A percentile compares a stretch with the other conserved stretches of the same genome.
These are phyloP conservation scores for Carex sylvatica DNA, from an alignment of 202 grass and related monocot species.

Conservation along the genomic window DNA sequence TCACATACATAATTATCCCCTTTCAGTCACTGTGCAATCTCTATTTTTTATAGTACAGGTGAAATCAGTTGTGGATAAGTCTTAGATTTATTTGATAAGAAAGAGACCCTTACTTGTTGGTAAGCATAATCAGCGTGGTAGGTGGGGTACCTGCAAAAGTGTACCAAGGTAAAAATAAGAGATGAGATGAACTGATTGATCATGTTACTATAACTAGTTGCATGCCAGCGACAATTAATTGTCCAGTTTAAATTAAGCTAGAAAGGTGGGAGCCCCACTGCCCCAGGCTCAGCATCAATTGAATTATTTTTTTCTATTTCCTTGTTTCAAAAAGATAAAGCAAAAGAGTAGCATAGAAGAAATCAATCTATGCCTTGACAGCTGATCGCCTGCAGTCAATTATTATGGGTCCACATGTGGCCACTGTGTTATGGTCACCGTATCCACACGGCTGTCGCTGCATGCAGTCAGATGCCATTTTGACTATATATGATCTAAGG, in stretches of 20 bases:
- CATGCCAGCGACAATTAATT: slow-evolving; percentile 1
- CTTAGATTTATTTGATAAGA: not conserved
- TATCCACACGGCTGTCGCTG: not conserved
- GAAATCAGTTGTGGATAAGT: not conserved
- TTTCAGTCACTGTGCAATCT: not conserved
- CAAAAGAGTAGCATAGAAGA: slow-evolving; percentile 14
- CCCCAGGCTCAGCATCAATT: not conserved
- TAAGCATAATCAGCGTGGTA: slow-evolving; percentile 28
- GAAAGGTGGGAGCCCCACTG: not conserved
- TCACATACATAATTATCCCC: not conserved
- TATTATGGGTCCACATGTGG: not conserved
- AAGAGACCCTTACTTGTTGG: slow-evolving; percentile 27
- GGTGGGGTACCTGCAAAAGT: slow-evolving; percentile 27
- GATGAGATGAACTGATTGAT: slow-evolving; percentile 18
- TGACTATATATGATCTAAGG: not conserved
- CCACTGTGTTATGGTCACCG: not conserved
- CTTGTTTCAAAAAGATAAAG: not conserved
- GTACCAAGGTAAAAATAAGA: not conserved
- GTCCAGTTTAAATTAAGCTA: slow-evolving; percentile 1
- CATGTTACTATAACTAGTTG: not conserved
- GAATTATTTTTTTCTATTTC: not conserved
- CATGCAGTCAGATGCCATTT: not conserved
- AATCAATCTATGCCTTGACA: not conserved
- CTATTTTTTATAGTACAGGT: not conserved
- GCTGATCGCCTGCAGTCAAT: not conserved